phyloP scores from a whole-genome alignment of 768 basidiomycete species.

The Boletales sp. region DNA sequence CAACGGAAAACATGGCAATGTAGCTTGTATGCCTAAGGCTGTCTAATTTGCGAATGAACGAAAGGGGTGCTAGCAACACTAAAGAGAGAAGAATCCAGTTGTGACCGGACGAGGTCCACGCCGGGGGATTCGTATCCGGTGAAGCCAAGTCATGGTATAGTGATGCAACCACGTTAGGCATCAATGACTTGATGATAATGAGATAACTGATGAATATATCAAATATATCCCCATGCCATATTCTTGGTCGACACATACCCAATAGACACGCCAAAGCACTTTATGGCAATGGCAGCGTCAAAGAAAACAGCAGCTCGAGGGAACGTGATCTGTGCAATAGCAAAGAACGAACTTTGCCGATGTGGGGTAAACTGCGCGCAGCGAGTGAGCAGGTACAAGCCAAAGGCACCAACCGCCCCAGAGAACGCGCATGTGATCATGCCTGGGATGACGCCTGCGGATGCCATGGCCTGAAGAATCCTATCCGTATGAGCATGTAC shows the following conservation, averaged over 20 bases:
- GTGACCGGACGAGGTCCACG: constrained; percentile 72
- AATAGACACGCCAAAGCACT: constrained; percentile 95
- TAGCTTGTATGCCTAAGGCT: constrained; percentile 90
- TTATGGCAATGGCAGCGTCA: constrained; percentile 91
- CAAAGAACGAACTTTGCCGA: constrained; percentile 78
- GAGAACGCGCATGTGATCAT: constrained; percentile 84
- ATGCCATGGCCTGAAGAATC: constrained; percentile 72
- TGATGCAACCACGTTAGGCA: constrained; percentile 86
- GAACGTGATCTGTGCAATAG: constrained; percentile 81
- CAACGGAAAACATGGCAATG: constrained; percentile 85
- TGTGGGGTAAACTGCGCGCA: constrained; percentile 77
- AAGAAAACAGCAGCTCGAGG: constrained; percentile 86
- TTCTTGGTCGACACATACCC: constrained; percentile 47
- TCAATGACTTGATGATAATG: constrained; percentile 89
- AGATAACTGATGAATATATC: constrained; percentile 53
- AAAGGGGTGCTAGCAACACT: constrained; percentile 72
- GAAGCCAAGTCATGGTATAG: constrained; percentile 78
- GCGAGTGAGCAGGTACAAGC: constrained; percentile 82
- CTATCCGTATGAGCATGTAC: not conserved
- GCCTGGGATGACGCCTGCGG: constrained; percentile 86
- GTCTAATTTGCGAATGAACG: constrained; percentile 80
- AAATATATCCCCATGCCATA: not conserved
- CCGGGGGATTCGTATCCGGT: constrained; percentile 59
- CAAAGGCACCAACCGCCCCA: constrained; percentile 73
- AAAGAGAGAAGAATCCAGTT: constrained; percentile 83